Evolutionary conservation across 2,329 filamentous ascomycete species (phyloP).

Genomic region (Plenodomus tracheiphilus): DNA sequence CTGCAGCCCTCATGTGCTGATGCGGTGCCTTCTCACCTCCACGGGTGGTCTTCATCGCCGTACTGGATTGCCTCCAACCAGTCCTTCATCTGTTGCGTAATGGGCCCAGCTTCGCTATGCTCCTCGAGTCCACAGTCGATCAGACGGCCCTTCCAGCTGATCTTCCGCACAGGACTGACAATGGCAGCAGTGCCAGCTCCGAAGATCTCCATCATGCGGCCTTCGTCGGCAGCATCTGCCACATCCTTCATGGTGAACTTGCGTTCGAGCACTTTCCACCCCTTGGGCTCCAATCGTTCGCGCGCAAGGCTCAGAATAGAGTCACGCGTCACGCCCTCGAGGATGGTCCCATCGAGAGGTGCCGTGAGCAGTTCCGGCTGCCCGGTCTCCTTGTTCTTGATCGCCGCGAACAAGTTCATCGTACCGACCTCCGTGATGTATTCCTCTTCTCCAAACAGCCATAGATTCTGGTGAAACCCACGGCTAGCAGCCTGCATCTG

Average conservation of each 20-base stretch:
- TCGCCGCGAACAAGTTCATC: slow-evolving; percentile 94
- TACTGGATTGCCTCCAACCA: slow-evolving; percentile 98
- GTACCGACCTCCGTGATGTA: slow-evolving; percentile 97
- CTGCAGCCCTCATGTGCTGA: neutral
- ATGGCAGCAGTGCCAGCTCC: slow-evolving; percentile 92
- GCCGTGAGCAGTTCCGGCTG: slow-evolving; percentile 93
- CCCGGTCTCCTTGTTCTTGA: slow-evolving; percentile 84
- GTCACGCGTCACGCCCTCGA: slow-evolving; percentile 92
- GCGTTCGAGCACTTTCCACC: slow-evolving; percentile 85
- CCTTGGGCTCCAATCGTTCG: slow-evolving; percentile 79
- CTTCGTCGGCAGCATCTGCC: slow-evolving; percentile 78
- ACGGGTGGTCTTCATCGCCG: slow-evolving; percentile 80
- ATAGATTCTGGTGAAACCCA: slow-evolving; percentile 97
- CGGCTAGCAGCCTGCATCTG: slow-evolving; percentile 88
- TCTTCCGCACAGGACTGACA: slow-evolving; percentile 85
- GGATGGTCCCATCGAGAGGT: slow-evolving; percentile 92
- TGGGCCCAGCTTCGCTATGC: slow-evolving; percentile 81
- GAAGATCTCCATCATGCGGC: slow-evolving; percentile 88
- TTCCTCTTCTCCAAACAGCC: slow-evolving; percentile 95
- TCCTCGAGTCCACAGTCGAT: slow-evolving; percentile 83
- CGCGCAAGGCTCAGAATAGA: slow-evolving; percentile 84
- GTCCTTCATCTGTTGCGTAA: slow-evolving; percentile 85
- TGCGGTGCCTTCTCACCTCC: slow-evolving; percentile 66
- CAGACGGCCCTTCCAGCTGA: slow-evolving; percentile 81
- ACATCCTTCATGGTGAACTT: slow-evolving; percentile 92